Evolutionary conservation across 2,329 filamentous ascomycete genomes (phyloP).

Genomic region (Aspergillus vadensis): DNA sequence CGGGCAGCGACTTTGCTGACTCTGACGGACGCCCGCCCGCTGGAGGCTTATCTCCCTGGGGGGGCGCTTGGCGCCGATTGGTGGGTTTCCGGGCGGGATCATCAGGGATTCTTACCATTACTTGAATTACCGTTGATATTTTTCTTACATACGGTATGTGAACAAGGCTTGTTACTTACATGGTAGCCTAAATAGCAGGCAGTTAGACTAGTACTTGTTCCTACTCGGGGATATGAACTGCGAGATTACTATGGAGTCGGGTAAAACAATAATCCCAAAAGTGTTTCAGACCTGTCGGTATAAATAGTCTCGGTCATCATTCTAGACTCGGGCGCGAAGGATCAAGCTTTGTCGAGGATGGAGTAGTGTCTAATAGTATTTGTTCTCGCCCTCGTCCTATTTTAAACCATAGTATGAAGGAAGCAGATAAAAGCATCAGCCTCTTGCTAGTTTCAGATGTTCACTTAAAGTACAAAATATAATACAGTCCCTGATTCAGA

Average conservation of each 20-base stretch:
- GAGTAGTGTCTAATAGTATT: not conserved
- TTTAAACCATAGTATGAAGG: not conserved
- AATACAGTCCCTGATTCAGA: not conserved
- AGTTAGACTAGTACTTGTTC: too few relatives aligned
- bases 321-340: slow-evolving; percentile 1
- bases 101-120: not conserved
- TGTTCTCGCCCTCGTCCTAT: not conserved
- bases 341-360: not conserved
- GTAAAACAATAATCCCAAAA: not conserved
- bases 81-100: slow-evolving; percentile 5
- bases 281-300: not conserved
- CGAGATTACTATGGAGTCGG: not conserved
- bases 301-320: not conserved
- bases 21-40: not conserved
- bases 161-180: not conserved
- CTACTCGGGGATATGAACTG: not conserved
- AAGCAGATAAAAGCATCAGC: not conserved
- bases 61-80: slow-evolving; percentile 7
- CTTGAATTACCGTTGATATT: not conserved
- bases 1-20: not conserved
- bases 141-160: not conserved
- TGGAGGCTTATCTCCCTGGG: slow-evolving; percentile 10
- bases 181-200: too few relatives aligned
- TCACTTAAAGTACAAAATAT: not conserved
- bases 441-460: not conserved